phyloP scores from a whole-genome alignment of 2,329 filamentous ascomycete species.

The Pyrenophora tritici-repentis region DNA sequence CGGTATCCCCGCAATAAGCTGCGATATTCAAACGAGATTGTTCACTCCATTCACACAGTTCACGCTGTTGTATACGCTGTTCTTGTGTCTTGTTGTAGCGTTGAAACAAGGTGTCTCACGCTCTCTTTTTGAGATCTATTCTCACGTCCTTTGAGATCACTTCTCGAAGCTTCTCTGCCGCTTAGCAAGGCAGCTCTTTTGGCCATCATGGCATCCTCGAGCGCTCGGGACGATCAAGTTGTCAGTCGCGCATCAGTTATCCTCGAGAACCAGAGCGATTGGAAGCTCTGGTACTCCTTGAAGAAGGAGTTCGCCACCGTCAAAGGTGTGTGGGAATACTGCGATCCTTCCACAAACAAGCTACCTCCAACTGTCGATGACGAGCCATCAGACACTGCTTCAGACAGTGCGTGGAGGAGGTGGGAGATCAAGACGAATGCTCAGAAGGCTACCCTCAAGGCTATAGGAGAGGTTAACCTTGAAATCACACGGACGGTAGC shows the following conservation, averaged over 20 bases:
- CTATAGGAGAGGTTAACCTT: conserved; percentile 2
- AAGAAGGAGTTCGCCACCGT: background rate
- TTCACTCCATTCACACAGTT: too few relatives aligned
- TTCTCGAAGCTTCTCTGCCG: background rate
- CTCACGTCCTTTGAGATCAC: background rate
- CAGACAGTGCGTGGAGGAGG: background rate
- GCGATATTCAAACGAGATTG: too few relatives aligned
- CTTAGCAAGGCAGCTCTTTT: background rate
- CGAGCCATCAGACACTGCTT: background rate
- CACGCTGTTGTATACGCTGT: too few relatives aligned
- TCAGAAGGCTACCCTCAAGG: background rate
- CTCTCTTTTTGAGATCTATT: too few relatives aligned
- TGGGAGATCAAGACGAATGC: conserved; percentile 3
- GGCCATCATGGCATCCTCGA: background rate
- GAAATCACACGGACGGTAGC: background rate
- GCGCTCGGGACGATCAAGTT: background rate
- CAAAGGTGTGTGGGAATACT: conserved; percentile 6
- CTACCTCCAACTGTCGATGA: background rate
- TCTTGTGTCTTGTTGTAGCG: too few relatives aligned
- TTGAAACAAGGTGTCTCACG: too few relatives aligned
- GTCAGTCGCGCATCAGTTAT: background rate
- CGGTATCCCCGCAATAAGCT: too few relatives aligned
- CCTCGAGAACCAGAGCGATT: background rate
- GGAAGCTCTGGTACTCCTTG: too few relatives aligned
- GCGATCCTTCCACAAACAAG: background rate